Percentiles rank a stretch among this genome's conserved stretches.
Conservation (phyloP, 306 rosid species). For the Fragaria ananassa region DNA sequence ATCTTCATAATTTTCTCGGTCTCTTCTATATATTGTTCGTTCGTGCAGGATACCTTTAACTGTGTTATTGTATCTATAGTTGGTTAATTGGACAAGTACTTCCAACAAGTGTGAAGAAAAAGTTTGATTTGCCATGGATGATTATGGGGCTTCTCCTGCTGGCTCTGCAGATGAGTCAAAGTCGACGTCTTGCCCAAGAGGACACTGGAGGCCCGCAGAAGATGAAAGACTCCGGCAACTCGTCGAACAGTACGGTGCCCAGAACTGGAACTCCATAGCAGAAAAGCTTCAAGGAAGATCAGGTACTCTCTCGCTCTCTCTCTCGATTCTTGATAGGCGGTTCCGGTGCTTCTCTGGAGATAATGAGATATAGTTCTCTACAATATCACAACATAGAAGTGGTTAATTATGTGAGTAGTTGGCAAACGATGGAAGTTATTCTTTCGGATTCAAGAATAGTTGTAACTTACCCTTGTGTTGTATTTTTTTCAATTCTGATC, state of each 20-base stretch:
- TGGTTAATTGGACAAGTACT: background rate
- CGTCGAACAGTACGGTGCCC: conserved; percentile 82
- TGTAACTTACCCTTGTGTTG: background rate
- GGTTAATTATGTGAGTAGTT: background rate
- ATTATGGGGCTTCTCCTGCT: conserved; percentile 32
- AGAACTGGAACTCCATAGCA: conserved; percentile 95
- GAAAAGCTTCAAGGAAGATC: conserved; percentile 97
- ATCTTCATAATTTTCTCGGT: conserved; percentile 6
- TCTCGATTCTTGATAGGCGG: background rate
- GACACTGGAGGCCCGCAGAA: conserved; percentile 94
- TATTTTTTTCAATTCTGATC: background rate
- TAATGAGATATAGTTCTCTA: too few species aligned
- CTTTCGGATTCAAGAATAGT: background rate
- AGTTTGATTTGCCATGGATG: conserved; percentile 45
- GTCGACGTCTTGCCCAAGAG: conserved; percentile 52
- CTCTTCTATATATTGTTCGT: conserved; percentile 52
- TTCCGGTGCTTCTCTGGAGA: background rate
- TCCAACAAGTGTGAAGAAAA: background rate
- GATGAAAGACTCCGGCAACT: conserved; percentile 80
- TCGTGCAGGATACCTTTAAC: conserved; percentile 25
- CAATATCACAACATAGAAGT: background rate
- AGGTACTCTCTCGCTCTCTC: conserved; percentile 36
- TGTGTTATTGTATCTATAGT: background rate
- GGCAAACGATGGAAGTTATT: background rate
- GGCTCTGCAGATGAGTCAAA: conserved; percentile 44